These are phyloP conservation scores for Taphrina betulina DNA, from an alignment of 1,139 yeast species.

Conservation along the genomic window DNA sequence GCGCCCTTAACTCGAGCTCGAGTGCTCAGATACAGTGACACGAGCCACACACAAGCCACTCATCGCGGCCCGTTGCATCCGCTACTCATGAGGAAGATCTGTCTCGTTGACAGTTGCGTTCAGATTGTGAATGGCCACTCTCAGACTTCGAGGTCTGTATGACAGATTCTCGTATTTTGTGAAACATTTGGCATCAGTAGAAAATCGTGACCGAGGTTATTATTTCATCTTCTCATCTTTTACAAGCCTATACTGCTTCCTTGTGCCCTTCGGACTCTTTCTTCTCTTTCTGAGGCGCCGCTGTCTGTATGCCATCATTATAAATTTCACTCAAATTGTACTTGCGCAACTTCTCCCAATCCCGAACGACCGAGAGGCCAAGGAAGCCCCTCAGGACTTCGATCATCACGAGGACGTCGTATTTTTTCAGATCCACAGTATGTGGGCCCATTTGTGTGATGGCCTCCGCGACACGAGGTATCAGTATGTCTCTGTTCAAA, in stretches of 20 bases:
- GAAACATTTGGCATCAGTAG: no score
- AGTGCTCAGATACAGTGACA: no score
- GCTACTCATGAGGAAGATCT: no score
- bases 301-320: neutral
- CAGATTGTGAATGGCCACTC: no score
- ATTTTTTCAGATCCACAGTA: conserved; percentile 73
- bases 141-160: no score
- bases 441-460: conserved; percentile 76
- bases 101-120: no score
- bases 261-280: neutral
- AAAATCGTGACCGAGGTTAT: no score
- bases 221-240: neutral
- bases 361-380: conserved; percentile 75
- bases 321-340: conserved; percentile 64
- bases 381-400: conserved; percentile 79
- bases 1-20: no score
- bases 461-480: conserved; percentile 65
- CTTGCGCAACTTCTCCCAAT: conserved; percentile 57
- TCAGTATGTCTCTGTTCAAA: conserved; percentile 66
- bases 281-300: neutral
- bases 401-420: conserved; percentile 73
- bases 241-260: neutral
- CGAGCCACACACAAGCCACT: no score
- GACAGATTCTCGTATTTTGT: no score
- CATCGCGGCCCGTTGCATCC: no score